A percentile compares a stretch with the other conserved stretches of the same genome.
Conservation (phyloP, 1,284 basidiomycete species). For the Boletus mariae region DNA sequence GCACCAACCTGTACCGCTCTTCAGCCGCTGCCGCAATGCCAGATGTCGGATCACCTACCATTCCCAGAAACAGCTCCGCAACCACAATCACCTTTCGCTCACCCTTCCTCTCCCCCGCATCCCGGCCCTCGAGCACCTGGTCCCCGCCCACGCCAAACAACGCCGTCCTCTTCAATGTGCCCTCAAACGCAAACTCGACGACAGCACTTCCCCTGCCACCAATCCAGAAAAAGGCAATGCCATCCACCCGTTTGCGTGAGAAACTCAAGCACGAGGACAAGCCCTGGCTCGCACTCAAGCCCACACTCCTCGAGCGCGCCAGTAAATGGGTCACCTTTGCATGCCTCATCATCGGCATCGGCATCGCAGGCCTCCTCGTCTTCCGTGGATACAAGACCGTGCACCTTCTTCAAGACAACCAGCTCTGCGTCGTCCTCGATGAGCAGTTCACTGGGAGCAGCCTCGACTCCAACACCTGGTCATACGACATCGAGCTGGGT, state of each 20-base stretch:
- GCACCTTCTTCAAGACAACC: slow-evolving; percentile 36
- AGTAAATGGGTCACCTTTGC: slow-evolving; percentile 45
- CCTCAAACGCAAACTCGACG: slow-evolving; percentile 35
- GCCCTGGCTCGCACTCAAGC: slow-evolving; percentile 43
- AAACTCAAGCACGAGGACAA: slow-evolving; percentile 51
- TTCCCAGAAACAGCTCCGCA: slow-evolving; percentile 44
- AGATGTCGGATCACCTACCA: slow-evolving; percentile 2
- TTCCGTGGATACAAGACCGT: slow-evolving; percentile 34
- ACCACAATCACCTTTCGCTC: slow-evolving; percentile 53
- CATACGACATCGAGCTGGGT: slow-evolving; percentile 66
- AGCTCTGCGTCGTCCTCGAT: slow-evolving; percentile 64
- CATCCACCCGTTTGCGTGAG: slow-evolving; percentile 44
- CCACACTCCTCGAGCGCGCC: slow-evolving; percentile 31
- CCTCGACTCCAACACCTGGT: slow-evolving; percentile 54
- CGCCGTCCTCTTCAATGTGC: slow-evolving; percentile 26
- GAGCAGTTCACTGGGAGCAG: slow-evolving; percentile 59
- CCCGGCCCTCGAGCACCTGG: slow-evolving; percentile 61
- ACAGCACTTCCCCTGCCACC: slow-evolving; percentile 33
- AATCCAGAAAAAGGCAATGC: slow-evolving; percentile 43
- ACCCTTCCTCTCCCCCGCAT: slow-evolving; percentile 65
- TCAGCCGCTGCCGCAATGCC: slow-evolving; percentile 26
- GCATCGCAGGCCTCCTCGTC: slow-evolving; percentile 37
- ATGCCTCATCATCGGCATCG: slow-evolving; percentile 42
- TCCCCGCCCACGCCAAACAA: slow-evolving; percentile 40
- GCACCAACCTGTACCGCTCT: slow-evolving; percentile 25